Evolutionary conservation across 179 eudicot genomes (phyloP).

Genomic region (Camellia oleifera): DNA sequence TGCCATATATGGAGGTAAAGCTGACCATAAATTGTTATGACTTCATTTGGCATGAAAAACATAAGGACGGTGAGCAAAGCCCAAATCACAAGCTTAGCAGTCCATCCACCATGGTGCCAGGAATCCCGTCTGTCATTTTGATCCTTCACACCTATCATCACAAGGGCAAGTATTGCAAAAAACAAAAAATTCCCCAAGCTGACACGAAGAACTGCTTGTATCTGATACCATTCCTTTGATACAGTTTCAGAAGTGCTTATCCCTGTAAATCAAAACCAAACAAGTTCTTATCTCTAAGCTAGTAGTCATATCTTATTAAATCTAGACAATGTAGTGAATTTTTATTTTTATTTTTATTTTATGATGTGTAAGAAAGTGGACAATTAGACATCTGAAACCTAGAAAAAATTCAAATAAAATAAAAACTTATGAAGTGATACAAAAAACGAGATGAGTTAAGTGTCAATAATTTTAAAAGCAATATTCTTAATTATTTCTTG

Average conservation of each 20-base stretch:
- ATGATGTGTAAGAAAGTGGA: background rate
- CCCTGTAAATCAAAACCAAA: slow-evolving; percentile 49
- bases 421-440: background rate
- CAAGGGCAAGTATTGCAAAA: slow-evolving; percentile 62
- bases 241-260: slow-evolving; percentile 54
- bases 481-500: background rate
- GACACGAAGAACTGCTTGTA: slow-evolving; percentile 83
- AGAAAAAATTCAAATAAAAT: background rate
- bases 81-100: slow-evolving; percentile 77
- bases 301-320: background rate
- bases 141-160: slow-evolving; percentile 96
- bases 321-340: background rate
- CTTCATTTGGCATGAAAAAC: slow-evolving; percentile 81
- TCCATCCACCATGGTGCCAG: slow-evolving; percentile 98
- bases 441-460: background rate
- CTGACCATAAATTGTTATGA: slow-evolving; percentile 74
- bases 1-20: slow-evolving; percentile 7
- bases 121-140: slow-evolving; percentile 91
- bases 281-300: background rate
- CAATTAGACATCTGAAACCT: background rate
- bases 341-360: background rate
- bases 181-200: slow-evolving; percentile 92
- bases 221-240: slow-evolving; percentile 67
- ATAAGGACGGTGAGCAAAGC: slow-evolving; percentile 60
- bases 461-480: background rate